A percentile compares a stretch with the other conserved stretches of the same genome.
Evolutionary conservation across 1,284 basidiomycete genomes (phyloP).

Genomic region (Ceratobasidium sp.): DNA sequence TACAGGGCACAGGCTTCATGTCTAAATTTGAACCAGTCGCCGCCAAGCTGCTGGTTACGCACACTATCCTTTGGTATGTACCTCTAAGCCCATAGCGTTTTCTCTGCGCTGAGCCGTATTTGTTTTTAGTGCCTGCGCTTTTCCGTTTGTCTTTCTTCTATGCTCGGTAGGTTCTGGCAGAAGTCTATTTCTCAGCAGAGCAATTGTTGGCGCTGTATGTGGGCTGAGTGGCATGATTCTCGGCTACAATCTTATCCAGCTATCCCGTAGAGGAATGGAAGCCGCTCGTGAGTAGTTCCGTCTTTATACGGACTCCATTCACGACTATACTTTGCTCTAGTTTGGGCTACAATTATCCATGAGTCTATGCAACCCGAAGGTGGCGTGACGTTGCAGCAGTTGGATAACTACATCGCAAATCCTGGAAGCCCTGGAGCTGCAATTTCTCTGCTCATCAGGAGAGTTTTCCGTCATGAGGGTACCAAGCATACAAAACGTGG

Average conservation of each 20-base stretch:
- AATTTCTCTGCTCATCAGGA: constrained; percentile 3
- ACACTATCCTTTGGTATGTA: constrained; percentile 28
- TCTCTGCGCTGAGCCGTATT: not conserved
- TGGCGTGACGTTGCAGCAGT: constrained; percentile 16
- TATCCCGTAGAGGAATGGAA: constrained; percentile 30
- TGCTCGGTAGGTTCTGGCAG: constrained; percentile 7
- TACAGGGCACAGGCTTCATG: constrained; percentile 9
- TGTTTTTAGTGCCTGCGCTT: not conserved
- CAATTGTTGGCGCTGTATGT: constrained; percentile 21
- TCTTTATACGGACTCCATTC: not conserved
- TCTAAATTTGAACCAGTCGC: constrained; percentile 28
- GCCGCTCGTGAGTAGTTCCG: constrained; percentile 7
- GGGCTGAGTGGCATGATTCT: not conserved
- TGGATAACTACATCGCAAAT: constrained; percentile 9
- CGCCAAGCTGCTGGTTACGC: not conserved
- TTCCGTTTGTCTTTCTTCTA: constrained; percentile 16
- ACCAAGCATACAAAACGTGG: constrained; percentile 2
- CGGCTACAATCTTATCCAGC: constrained; percentile 24
- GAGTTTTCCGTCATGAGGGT: constrained; percentile 8
- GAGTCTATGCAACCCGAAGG: constrained; percentile 31
- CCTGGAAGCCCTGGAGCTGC: constrained; percentile 16
- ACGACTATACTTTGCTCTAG: not conserved
- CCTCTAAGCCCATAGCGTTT: not conserved
- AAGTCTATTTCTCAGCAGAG: constrained; percentile 6
- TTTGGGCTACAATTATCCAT: constrained; percentile 39